Evolutionary conservation across 805 yeast genomes (phyloP).

Genomic region (Ogataea pignaliae): DNA sequence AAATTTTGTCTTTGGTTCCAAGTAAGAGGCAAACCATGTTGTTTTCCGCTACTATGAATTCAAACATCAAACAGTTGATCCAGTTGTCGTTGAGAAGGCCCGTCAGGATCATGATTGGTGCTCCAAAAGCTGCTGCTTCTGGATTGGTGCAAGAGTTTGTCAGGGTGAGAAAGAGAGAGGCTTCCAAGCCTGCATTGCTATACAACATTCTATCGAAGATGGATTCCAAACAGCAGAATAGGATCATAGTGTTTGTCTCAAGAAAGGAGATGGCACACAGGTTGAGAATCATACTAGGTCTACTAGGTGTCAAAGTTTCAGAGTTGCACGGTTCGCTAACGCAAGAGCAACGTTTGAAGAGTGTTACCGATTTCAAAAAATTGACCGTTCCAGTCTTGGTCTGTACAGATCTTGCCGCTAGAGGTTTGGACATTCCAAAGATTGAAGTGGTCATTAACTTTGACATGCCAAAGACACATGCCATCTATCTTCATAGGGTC

Average conservation of each 20-base stretch:
- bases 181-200: conserved; percentile 76
- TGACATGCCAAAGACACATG: conserved; percentile 93
- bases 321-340: conserved; percentile 81
- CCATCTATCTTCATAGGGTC: conserved; percentile 91
- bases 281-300: conserved; percentile 70
- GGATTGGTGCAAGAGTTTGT: conserved; percentile 92
- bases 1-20: conserved; percentile 83
- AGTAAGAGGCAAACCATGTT: conserved; percentile 88
- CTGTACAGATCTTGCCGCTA: conserved; percentile 97
- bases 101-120: conserved; percentile 91
- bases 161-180: conserved; percentile 86
- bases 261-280: conserved; percentile 89
- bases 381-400: conserved; percentile 80
- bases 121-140: conserved; percentile 92
- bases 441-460: conserved; percentile 91
- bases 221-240: conserved; percentile 56
- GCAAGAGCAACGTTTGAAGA: conserved; percentile 89
- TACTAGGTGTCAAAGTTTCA: conserved; percentile 70
- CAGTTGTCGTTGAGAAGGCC: conserved; percentile 87
- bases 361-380: conserved; percentile 77
- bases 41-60: conserved; percentile 98
- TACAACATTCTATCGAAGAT: conserved; percentile 65
- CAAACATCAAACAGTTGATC: conserved; percentile 80
- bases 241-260: conserved; percentile 87
- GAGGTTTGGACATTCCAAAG: conserved; percentile 99